Evolutionary conservation across 2,329 filamentous ascomycete genomes (phyloP).

Genomic region (Paraphaeosphaeria sporulosa): DNA sequence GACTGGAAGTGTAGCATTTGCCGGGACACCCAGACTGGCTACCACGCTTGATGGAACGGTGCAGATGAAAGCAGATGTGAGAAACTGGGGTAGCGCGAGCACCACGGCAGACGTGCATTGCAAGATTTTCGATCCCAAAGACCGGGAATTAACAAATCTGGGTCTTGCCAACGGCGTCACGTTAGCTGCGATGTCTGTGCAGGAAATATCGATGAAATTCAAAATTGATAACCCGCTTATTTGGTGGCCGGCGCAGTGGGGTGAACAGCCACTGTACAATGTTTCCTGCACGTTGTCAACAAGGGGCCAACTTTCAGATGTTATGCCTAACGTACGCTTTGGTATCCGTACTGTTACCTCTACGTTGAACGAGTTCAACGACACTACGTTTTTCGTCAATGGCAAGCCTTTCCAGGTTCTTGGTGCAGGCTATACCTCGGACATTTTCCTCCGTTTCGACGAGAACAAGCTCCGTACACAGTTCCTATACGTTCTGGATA

Average conservation of each 20-base stretch:
- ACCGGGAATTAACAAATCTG: slow-evolving; percentile 17
- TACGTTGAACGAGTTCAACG: slow-evolving; percentile 59
- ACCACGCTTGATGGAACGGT: slow-evolving; percentile 30
- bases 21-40: slow-evolving; percentile 45
- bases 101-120: slow-evolving; percentile 25
- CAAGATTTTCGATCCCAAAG: slow-evolving; percentile 18
- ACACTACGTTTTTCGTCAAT: slow-evolving; percentile 65
- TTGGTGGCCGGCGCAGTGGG: slow-evolving; percentile 71
- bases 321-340: slow-evolving; percentile 50
- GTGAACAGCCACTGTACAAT: slow-evolving; percentile 62
- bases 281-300: slow-evolving; percentile 41
- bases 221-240: slow-evolving; percentile 56
- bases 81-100: slow-evolving; percentile 24
- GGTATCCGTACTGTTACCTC: slow-evolving; percentile 65
- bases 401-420: slow-evolving; percentile 66
- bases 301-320: slow-evolving; percentile 42
- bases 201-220: slow-evolving; percentile 50
- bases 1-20: slow-evolving; percentile 54
- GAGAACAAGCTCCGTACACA: slow-evolving; percentile 56
- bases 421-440: slow-evolving; percentile 67
- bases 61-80: slow-evolving; percentile 31
- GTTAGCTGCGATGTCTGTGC: slow-evolving; percentile 33
- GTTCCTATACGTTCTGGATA: slow-evolving; percentile 63
- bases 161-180: slow-evolving; percentile 17
- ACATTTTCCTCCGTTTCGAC: slow-evolving; percentile 69